Percentiles rank a stretch among this genome's conserved stretches.
Conservation (phyloP, 768 basidiomycete genomes). For the Amanita fuliginea region DNA sequence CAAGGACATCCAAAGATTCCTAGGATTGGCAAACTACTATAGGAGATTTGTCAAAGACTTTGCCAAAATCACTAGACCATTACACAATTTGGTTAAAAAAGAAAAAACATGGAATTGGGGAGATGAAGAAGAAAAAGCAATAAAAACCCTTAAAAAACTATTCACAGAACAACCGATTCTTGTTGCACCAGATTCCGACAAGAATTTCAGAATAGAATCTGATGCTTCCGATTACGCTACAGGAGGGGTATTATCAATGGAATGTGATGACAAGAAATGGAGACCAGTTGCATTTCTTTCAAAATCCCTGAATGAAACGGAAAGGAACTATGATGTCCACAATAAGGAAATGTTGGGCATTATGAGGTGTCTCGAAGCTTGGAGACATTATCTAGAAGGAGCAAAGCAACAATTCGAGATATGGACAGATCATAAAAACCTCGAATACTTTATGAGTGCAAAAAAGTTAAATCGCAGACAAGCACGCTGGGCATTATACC, state of each 20-base stretch:
- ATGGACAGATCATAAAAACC: constrained; percentile 8
- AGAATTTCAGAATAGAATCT: neutral
- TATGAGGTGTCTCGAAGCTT: no score
- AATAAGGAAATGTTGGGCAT: no score
- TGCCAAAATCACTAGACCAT: neutral
- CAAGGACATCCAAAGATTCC: no score
- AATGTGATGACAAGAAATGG: neutral
- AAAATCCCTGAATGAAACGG: neutral
- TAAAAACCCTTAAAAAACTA: neutral
- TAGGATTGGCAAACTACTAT: no score
- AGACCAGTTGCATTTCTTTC: neutral
- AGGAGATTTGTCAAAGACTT: neutral
- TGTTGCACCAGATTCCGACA: neutral
- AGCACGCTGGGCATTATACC: neutral
- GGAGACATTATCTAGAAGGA: no score
- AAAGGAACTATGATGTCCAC: neutral
- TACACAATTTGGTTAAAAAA: neutral
- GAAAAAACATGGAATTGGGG: neutral
- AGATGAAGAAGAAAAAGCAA: neutral
- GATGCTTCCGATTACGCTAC: neutral
- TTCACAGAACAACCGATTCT: neutral
- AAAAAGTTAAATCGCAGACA: neutral
- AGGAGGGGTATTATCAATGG: neutral
- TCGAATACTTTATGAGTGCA: constrained; percentile 2
- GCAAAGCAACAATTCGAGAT: neutral